A percentile compares a stretch with the other conserved stretches of the same genome.
Conservation (phyloP, 495 filamentous ascomycete species). For the Aspergillus heteromorphus region DNA sequence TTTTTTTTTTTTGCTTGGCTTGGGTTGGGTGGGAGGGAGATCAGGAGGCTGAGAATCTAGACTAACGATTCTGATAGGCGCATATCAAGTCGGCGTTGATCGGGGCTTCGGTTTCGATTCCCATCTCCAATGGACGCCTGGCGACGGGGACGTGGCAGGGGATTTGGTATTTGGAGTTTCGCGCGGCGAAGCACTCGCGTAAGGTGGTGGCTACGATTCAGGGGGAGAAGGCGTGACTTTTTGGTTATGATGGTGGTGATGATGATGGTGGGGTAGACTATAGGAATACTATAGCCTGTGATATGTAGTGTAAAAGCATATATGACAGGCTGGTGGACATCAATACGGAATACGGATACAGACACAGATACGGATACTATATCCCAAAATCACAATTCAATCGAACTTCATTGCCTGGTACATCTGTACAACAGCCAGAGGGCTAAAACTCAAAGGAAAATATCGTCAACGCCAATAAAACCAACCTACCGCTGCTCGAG, state of each 20-base stretch:
- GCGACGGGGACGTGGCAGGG: constrained; percentile 70
- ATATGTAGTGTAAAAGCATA: too few species aligned
- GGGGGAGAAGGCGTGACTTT: constrained; percentile 72
- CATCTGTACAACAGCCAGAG: constrained; percentile 21
- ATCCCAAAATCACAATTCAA: too few species aligned
- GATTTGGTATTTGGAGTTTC: constrained; percentile 93
- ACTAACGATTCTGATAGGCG: constrained; percentile 44
- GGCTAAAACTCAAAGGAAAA: constrained; percentile 15
- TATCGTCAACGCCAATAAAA: constrained; percentile 40
- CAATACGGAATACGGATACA: too few species aligned
- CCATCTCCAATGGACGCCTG: constrained; percentile 79
- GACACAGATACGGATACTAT: too few species aligned
- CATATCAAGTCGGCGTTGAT: constrained; percentile 90
- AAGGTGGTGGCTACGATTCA: constrained; percentile 91
- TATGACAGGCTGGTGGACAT: too few species aligned
- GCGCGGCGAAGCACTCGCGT: constrained; percentile 66
- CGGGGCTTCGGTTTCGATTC: constrained; percentile 81
- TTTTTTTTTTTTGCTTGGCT: background rate
- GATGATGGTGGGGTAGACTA: too few species aligned
- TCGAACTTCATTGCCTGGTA: constrained; percentile 19
- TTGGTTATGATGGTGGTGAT: background rate
- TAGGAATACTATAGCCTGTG: constrained; percentile 15
- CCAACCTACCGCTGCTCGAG: constrained; percentile 47
- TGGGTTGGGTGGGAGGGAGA: background rate
- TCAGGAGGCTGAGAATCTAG: too few species aligned